Conservation (phyloP, 495 filamentous ascomycete species). For the Penicillium lividum region DNA sequence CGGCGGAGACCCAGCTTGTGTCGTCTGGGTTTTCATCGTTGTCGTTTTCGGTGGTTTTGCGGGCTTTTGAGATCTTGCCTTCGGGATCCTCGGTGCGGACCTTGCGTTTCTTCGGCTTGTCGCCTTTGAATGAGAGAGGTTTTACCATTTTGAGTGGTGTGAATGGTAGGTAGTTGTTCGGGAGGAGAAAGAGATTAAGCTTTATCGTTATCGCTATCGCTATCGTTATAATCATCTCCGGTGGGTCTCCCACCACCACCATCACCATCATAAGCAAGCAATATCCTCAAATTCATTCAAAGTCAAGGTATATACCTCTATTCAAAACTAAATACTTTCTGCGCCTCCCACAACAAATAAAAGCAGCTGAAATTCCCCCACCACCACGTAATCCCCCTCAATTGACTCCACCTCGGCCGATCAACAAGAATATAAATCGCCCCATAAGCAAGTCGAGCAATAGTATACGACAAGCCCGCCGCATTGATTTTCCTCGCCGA, state of each 20-base stretch:
- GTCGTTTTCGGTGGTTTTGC: conserved; percentile 31
- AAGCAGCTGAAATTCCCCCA: conserved; percentile 34
- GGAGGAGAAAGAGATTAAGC: conserved; percentile 1
- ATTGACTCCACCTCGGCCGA: conserved; percentile 16
- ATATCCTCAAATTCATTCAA: too few species aligned
- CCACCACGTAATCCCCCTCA: conserved; percentile 30
- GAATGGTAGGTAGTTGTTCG: background rate
- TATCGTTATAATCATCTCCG: too few species aligned
- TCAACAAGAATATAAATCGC: conserved; percentile 28
- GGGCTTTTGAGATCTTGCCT: conserved; percentile 43
- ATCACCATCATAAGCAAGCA: too few species aligned
- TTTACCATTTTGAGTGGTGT: conserved; percentile 59
- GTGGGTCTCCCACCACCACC: too few species aligned
- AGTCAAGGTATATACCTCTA: too few species aligned
- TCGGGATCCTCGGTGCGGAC: conserved; percentile 37
- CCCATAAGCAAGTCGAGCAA: conserved; percentile 25
- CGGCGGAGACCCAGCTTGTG: conserved; percentile 89
- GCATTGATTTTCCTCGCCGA: conserved; percentile 22
- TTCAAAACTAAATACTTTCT: background rate
- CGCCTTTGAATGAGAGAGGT: conserved; percentile 91
- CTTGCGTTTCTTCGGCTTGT: conserved; percentile 93
- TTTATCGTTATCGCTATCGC: background rate
- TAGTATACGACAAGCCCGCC: conserved; percentile 27
- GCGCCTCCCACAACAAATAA: conserved; percentile 24
- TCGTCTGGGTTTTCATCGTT: conserved; percentile 52